Conservation (phyloP, 2,329 filamentous ascomycete genomes). For the Fusarium mundagurra region DNA sequence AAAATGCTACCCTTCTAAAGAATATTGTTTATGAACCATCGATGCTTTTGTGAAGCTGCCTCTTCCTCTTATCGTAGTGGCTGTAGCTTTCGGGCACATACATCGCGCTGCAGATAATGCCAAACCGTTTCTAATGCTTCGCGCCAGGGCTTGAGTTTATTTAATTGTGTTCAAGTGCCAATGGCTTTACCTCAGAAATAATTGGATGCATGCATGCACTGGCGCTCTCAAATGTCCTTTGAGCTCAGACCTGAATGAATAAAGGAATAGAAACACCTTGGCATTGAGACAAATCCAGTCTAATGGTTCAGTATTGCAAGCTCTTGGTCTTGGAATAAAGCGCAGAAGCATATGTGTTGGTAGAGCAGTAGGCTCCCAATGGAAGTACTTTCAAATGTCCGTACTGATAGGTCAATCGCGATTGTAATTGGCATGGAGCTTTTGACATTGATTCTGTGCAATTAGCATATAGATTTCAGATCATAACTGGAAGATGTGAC, state of each 20-base stretch:
- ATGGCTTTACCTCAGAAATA: not conserved
- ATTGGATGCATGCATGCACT: not conserved
- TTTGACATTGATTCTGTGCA: not conserved
- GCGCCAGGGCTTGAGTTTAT: not conserved
- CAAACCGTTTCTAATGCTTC: not conserved
- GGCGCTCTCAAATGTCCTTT: no score
- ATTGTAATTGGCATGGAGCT: not conserved
- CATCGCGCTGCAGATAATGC: not conserved
- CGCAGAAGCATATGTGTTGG: not conserved
- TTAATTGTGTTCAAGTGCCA: not conserved
- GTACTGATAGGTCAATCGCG: not conserved
- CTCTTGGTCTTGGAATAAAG: not conserved
- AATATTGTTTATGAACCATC: not conserved
- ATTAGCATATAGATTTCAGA: no score
- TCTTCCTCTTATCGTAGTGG: no score
- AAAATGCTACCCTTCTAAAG: not conserved
- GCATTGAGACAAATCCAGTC: not conserved
- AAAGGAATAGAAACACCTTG: rapidly evolving
- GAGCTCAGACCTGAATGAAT: no score
- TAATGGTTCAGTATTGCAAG: no score
- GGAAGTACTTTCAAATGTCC: not conserved
- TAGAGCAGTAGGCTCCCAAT: not conserved
- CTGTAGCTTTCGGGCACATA: not conserved
- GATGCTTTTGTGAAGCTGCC: not conserved
- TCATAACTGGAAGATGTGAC: not conserved